Evolutionary conservation across 257 asterid species (phyloP), one percentile per base, ranked within the genome.

Genomic region (Echites panduratus): DNA sequence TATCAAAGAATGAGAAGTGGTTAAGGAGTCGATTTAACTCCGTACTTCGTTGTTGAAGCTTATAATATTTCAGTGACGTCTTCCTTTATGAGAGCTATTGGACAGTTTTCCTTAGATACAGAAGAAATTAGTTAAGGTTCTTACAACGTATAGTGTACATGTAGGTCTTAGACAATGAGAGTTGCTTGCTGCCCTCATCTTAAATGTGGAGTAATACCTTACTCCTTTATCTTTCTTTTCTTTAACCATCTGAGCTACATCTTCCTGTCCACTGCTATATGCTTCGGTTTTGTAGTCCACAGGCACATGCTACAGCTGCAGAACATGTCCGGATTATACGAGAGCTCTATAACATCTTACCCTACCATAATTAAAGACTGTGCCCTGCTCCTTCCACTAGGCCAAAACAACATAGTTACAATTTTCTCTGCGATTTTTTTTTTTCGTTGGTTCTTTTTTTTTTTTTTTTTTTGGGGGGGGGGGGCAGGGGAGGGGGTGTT

Each of bases 261-360:
- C 58, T 17, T 24, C 58, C 9, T 17, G 26, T 50, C 80, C 80
- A 54, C 66, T 38, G 40, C 67, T 38, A 62, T 70, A 35, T 78
- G 80, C 76, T 70, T 41, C 66, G 44, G 41, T 64, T 43, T 67
- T 48, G 35, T 50, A 35, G 3, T 68, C 20, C 78, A 52, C 48
- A 65, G 52, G 70, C 85, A 81, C 80, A 75, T 78, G 82, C 66
- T 70, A 68, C 70, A 22, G 26, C 70, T 56, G 66, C 75, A 53
- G 59, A 48, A 70, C 17, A 59, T 75, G 76, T 74, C 82, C 69
- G 17, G 45, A 7, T 19, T 61, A 53, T 65, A 53, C 20, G 38
- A n/a, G 49, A 26, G 26, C 61, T 32, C 32, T 52, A 27, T 14
- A 17, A 26, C 72, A 71, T 77, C 71, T 59, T 71, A 56, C 85